Conservation (phyloP, 108 stramenopile genomes). For the Fragilaria radians region DNA sequence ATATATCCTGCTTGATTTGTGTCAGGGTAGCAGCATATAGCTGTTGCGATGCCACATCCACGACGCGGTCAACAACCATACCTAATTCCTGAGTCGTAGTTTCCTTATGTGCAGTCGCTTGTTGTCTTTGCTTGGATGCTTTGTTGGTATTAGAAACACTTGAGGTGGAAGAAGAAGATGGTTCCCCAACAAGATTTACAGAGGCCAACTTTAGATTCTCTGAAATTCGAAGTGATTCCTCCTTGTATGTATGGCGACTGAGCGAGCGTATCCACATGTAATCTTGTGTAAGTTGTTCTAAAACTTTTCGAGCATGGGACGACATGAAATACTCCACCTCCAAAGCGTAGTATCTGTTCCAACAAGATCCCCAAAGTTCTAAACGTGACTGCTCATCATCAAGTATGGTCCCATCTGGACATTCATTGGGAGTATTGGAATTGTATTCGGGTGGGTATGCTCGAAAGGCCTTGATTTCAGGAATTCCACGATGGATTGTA, state of each 20-base stretch:
- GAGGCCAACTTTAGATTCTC: not conserved
- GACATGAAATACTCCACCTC: conserved; percentile 85
- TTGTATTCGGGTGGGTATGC: conserved; percentile 92
- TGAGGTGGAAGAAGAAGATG: not conserved
- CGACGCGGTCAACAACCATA: conserved; percentile 4
- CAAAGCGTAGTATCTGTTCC: conserved; percentile 91
- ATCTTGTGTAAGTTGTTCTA: conserved; percentile 72
- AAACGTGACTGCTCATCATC: conserved; percentile 59
- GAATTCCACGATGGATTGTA: conserved; percentile 46
- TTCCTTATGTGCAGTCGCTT: not conserved
- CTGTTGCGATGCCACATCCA: conserved; percentile 10
- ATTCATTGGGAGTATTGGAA: conserved; percentile 49
- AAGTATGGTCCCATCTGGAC: conserved; percentile 85
- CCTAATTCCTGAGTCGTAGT: conserved; percentile 5
- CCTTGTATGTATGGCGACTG: conserved; percentile 5
- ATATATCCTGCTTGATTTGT: conserved; percentile 11
- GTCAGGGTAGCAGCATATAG: conserved; percentile 5
- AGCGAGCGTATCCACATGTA: conserved; percentile 88
- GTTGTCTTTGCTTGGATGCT: not conserved
- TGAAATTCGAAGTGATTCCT: not conserved
- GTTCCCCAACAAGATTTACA: not conserved
- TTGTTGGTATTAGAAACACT: not conserved
- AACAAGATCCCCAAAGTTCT: conserved; percentile 95
- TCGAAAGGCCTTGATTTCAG: conserved; percentile 95
- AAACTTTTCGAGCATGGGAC: conserved; percentile 44